These are phyloP conservation scores for Puccinia coronata DNA, from an alignment of 1,284 basidiomycete genomes.

Conservation along the genomic window DNA sequence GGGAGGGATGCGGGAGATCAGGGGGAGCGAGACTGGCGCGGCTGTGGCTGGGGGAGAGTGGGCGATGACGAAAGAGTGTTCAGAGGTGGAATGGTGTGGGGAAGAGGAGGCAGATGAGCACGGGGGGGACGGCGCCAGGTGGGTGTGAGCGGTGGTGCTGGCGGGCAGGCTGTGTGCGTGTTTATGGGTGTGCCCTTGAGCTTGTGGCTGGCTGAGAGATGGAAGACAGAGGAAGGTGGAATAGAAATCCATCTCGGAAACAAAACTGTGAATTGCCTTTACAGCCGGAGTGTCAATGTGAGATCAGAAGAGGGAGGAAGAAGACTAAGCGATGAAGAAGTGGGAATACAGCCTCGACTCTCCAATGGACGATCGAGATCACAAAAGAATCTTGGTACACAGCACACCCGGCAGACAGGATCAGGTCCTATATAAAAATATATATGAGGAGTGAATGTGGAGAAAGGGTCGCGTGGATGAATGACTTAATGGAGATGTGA, in stretches of 20 bases:
- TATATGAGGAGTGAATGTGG: no score
- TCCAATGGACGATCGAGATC: no score
- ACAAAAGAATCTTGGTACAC: no score
- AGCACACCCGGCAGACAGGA: no score
- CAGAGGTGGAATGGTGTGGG: not conserved
- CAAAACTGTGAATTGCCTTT: constrained; percentile 29
- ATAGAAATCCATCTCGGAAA: constrained; percentile 47
- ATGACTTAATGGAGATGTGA: no score
- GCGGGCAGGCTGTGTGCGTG: not conserved
- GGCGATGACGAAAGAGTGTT: constrained; percentile 5
- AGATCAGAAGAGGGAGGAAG: not conserved
- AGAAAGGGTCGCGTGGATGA: no score
- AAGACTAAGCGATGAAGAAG: not conserved
- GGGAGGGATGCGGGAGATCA: constrained; percentile 42
- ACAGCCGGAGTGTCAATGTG: not conserved
- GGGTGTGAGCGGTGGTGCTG: not conserved
- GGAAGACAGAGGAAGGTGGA: constrained; percentile 39
- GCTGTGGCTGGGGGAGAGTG: not conserved
- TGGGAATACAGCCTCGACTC: not conserved
- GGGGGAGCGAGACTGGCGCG: constrained; percentile 14
- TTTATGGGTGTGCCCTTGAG: not conserved
- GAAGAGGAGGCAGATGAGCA: not conserved
- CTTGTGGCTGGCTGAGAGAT: not conserved
- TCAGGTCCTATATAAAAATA: no score
- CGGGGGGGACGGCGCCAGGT: not conserved